Evolutionary conservation across 2,329 filamentous ascomycete genomes (phyloP).

Genomic region (Penicillium crustosum): DNA sequence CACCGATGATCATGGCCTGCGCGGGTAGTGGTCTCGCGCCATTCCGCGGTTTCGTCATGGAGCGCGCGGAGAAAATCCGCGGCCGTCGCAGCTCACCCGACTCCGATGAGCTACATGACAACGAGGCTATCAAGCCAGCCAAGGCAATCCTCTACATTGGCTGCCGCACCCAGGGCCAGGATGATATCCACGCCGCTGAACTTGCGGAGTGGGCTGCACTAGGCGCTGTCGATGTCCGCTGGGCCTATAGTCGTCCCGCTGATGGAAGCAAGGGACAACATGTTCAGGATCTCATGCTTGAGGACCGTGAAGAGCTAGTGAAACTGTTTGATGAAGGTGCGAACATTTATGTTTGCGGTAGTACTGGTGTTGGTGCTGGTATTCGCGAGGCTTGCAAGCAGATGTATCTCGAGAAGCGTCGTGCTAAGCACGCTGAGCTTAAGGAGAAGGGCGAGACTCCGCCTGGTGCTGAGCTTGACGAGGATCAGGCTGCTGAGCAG

Average conservation of each 20-base stretch:
- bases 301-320: slow-evolving; percentile 48
- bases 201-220: slow-evolving; percentile 57
- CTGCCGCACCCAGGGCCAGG: slow-evolving; percentile 36
- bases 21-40: slow-evolving; percentile 58
- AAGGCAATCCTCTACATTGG: slow-evolving; percentile 39
- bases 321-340: slow-evolving; percentile 52
- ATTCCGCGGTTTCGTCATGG: slow-evolving; percentile 64
- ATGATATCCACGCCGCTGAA: slow-evolving; percentile 39
- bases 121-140: slow-evolving; percentile 24
- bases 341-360: slow-evolving; percentile 66
- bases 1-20: slow-evolving; percentile 43
- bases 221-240: slow-evolving; percentile 62
- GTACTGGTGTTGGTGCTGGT: slow-evolving; percentile 51
- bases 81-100: slow-evolving; percentile 23
- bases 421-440: slow-evolving; percentile 36
- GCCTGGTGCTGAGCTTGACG: slow-evolving; percentile 21
- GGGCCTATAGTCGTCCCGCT: slow-evolving; percentile 58
- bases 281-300: slow-evolving; percentile 54
- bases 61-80: slow-evolving; percentile 51
- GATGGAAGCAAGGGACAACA: slow-evolving; percentile 52
- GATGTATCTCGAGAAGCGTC: slow-evolving; percentile 33
- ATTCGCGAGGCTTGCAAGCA: slow-evolving; percentile 45
- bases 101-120: slow-evolving; percentile 13
- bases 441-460: slow-evolving; percentile 39
- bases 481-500: slow-evolving; percentile 29